Conservation (phyloP, 805 yeast species). For the Torulaspora indica region DNA sequence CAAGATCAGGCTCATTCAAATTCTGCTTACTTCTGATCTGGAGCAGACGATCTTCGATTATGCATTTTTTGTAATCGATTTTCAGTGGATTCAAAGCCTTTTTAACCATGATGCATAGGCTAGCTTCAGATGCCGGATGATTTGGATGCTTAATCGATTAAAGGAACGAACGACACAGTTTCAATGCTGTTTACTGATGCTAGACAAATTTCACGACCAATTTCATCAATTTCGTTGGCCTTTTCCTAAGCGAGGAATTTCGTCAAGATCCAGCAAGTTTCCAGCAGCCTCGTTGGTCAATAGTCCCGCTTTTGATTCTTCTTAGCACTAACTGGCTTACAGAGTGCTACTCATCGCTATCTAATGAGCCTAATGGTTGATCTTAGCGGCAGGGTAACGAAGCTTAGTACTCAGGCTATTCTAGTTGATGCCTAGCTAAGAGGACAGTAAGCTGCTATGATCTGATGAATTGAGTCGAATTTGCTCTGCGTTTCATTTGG, state of each 20-base stretch:
- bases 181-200: too few species aligned
- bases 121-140: neutral
- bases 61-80: constrained; percentile 46
- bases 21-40: constrained; percentile 39
- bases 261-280: too few species aligned
- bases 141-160: neutral
- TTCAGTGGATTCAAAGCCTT: constrained; percentile 33
- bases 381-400: neutral
- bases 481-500: neutral
- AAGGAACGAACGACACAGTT: too few species aligned
- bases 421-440: neutral
- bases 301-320: too few species aligned
- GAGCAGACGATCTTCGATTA: constrained; percentile 42
- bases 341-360: too few species aligned
- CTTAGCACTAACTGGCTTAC: too few species aligned
- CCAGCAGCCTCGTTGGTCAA: too few species aligned
- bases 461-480: neutral
- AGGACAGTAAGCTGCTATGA: neutral
- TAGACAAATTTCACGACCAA: too few species aligned
- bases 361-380: too few species aligned
- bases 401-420: too few species aligned
- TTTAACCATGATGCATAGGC: constrained; percentile 35
- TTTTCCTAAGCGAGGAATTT: too few species aligned
- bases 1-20: constrained; percentile 26
- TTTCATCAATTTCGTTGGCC: too few species aligned